phyloP scores from a whole-genome alignment of 176 grass and related monocot species.

The Microstegium vimineum region DNA sequence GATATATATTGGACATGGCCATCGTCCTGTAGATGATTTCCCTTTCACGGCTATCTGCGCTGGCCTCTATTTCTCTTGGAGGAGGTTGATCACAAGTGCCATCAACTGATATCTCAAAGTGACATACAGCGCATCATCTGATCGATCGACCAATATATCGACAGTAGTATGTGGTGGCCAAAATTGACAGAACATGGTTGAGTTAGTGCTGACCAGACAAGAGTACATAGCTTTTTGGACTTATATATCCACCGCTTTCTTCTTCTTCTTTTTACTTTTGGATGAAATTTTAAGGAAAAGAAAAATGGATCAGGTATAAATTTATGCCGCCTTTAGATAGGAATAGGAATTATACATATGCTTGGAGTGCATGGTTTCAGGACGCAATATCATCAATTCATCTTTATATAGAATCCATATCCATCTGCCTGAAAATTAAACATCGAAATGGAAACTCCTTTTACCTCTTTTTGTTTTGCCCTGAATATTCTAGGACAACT shows the following conservation, averaged over 20 bases:
- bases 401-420: neutral
- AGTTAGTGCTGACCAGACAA: neutral
- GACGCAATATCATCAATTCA: neutral
- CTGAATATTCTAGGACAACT: neutral
- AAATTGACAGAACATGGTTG: slow-evolving; percentile 7
- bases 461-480: neutral
- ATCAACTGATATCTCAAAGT: neutral
- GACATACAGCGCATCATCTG: slow-evolving; percentile 18
- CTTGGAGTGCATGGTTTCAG: neutral
- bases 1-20: neutral
- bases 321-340: slow-evolving; percentile 1
- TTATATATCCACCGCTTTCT: neutral
- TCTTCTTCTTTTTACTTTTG: neutral
- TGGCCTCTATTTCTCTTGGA: neutral
- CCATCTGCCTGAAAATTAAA: neutral
- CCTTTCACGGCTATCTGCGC: neutral
- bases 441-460: neutral
- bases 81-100: neutral
- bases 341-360: neutral
- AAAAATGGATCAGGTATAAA: neutral
- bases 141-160: neutral
- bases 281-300: neutral
- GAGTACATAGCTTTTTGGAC: neutral
- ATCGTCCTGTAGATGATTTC: neutral
- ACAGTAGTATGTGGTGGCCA: neutral